phyloP scores from a whole-genome alignment of 106 monocot genomes.

The Dioscorea zingiberensis region DNA sequence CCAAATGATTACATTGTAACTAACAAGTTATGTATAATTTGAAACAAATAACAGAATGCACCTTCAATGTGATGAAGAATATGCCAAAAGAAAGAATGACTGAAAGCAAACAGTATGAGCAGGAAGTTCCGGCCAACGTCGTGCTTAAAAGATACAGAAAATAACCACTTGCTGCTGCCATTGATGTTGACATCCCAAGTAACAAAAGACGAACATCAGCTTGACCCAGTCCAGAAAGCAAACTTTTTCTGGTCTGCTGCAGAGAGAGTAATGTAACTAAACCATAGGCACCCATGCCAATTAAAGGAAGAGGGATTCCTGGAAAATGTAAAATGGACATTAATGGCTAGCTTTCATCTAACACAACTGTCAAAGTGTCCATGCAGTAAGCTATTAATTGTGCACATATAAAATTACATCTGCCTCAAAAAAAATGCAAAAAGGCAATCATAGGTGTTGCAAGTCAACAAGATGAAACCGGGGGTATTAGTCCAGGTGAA shows the following conservation, averaged over 20 bases:
- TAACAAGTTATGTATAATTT: not conserved
- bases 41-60: conserved; percentile 8
- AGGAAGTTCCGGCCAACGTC: conserved; percentile 59
- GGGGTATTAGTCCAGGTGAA: no score
- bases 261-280: conserved; percentile 58
- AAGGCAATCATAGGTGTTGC: no score
- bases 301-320: conserved; percentile 85
- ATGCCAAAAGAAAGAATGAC: conserved; percentile 77
- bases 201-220: conserved; percentile 44
- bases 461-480: no score
- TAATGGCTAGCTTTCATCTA: conserved; percentile 6
- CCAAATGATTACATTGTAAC: not conserved
- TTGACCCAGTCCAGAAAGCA: conserved; percentile 33
- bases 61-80: conserved; percentile 66
- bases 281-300: conserved; percentile 83
- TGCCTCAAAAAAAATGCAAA: no score
- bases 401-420: no score
- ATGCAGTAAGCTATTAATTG: no score
- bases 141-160: conserved; percentile 86
- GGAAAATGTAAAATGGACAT: conserved; percentile 18
- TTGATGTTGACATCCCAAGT: conserved; percentile 60
- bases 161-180: conserved; percentile 95
- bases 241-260: conserved; percentile 40
- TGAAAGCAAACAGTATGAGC: conserved; percentile 79
- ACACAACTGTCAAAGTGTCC: no score